Conservation (phyloP, 2,329 filamentous ascomycete species). For the Macrophomina phaseolina region DNA sequence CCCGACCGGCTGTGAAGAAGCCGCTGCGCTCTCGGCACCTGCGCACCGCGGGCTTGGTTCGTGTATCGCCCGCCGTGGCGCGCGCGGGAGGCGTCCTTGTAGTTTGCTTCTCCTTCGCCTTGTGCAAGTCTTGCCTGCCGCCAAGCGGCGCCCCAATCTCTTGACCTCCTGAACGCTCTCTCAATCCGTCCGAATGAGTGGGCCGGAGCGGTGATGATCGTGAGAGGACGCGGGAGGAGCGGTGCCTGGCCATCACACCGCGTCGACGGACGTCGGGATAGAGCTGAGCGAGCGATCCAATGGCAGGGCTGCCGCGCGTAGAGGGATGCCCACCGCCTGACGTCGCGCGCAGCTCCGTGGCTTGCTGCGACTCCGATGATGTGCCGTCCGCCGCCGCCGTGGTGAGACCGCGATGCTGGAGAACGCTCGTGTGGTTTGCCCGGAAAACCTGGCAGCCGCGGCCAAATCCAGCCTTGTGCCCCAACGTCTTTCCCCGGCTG, state of each 20-base stretch:
- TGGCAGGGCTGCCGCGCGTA: neutral
- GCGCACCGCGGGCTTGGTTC: neutral
- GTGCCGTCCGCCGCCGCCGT: neutral
- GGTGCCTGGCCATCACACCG: neutral
- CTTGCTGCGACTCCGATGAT: slow-evolving; percentile 5
- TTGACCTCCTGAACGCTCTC: neutral
- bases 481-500: neutral
- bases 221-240: neutral
- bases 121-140: neutral
- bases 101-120: neutral
- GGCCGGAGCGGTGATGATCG: neutral
- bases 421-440: neutral
- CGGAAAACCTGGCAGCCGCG: neutral
- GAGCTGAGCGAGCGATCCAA: neutral
- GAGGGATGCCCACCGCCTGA: neutral
- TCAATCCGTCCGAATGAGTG: neutral
- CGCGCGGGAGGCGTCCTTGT: neutral
- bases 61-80: neutral
- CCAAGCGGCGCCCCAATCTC: neutral
- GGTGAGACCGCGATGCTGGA: neutral
- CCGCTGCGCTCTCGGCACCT: neutral
- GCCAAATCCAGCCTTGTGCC: neutral
- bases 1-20: neutral
- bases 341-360: slow-evolving; percentile 9
- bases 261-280: slow-evolving; percentile 1